These are phyloP conservation scores for Purshia tridentata DNA, from an alignment of 306 rosid genomes.

Conservation along the genomic window DNA sequence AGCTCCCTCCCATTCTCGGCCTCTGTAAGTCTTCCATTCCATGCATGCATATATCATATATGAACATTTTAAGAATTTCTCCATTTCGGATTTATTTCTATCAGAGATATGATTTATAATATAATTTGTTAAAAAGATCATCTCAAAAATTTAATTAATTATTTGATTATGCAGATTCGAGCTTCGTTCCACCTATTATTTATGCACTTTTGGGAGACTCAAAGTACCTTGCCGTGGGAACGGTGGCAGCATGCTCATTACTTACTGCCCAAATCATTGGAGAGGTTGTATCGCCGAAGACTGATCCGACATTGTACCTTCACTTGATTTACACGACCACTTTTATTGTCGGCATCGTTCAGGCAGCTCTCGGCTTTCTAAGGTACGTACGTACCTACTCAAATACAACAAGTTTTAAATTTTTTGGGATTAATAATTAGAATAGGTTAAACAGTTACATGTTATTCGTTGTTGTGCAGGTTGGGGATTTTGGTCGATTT, in stretches of 20 bases:
- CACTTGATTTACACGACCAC: slow-evolving; percentile 66
- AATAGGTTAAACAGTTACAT: too few species aligned
- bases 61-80: too few species aligned
- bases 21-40: slow-evolving; percentile 50
- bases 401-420: too few species aligned
- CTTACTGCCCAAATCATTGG: slow-evolving; percentile 46
- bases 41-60: too few species aligned
- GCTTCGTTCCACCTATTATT: slow-evolving; percentile 76
- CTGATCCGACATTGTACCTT: slow-evolving; percentile 47
- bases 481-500: slow-evolving; percentile 87
- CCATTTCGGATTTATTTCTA: too few species aligned
- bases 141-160: too few species aligned
- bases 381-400: slow-evolving; percentile 41
- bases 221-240: slow-evolving; percentile 86
- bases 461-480: slow-evolving; percentile 34
- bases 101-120: not conserved
- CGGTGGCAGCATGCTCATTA: slow-evolving; percentile 73
- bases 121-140: too few species aligned
- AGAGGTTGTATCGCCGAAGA: slow-evolving; percentile 29
- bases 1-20: slow-evolving; percentile 70
- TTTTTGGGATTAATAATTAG: too few species aligned
- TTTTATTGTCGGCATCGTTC: slow-evolving; percentile 64
- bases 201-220: slow-evolving; percentile 80
- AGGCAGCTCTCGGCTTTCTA: slow-evolving; percentile 56
- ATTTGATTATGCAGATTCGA: slow-evolving; percentile 46